Evolutionary conservation across 2,329 filamentous ascomycete species (phyloP).

Genomic region (Colletotrichum plurivorum): DNA sequence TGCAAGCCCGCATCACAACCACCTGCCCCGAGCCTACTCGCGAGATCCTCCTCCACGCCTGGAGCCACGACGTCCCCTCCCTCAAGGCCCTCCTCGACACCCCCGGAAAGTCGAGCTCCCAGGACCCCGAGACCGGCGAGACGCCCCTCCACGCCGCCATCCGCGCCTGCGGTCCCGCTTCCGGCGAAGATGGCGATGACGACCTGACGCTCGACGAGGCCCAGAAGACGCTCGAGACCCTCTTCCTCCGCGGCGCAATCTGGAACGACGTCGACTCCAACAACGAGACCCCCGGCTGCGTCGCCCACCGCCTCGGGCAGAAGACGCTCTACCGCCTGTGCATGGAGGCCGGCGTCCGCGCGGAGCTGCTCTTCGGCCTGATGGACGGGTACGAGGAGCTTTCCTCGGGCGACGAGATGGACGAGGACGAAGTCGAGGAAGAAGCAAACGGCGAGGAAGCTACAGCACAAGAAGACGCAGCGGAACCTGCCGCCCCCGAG

Average conservation of each 20-base stretch:
- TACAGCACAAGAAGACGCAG: constrained; percentile 45
- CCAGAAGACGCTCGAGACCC: constrained; percentile 77
- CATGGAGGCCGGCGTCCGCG: constrained; percentile 90
- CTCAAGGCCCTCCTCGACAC: constrained; percentile 79
- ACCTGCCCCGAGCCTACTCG: constrained; percentile 66
- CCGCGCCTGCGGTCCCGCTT: constrained; percentile 74
- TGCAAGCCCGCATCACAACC: constrained; percentile 67
- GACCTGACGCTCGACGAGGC: constrained; percentile 70
- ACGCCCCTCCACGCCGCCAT: constrained; percentile 93
- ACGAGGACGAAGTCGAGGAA: constrained; percentile 59
- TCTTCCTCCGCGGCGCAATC: constrained; percentile 91
- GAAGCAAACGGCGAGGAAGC: constrained; percentile 57
- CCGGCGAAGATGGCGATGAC: constrained; percentile 49
- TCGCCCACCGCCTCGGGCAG: constrained; percentile 80
- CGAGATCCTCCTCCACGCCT: constrained; percentile 67
- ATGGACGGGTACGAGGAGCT: constrained; percentile 87
- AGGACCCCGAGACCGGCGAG: constrained; percentile 87
- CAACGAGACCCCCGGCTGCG: constrained; percentile 91
- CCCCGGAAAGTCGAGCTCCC: constrained; percentile 77
- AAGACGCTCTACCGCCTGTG: constrained; percentile 83
- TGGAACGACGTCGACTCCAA: constrained; percentile 95
- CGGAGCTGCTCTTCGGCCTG: constrained; percentile 87
- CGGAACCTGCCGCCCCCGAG: constrained; percentile 24
- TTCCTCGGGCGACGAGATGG: constrained; percentile 66
- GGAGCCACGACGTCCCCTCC: constrained; percentile 73